Evolutionary conservation across 2,329 filamentous ascomycete genomes (phyloP).

Genomic region (Dendrostoma leiphaemia): DNA sequence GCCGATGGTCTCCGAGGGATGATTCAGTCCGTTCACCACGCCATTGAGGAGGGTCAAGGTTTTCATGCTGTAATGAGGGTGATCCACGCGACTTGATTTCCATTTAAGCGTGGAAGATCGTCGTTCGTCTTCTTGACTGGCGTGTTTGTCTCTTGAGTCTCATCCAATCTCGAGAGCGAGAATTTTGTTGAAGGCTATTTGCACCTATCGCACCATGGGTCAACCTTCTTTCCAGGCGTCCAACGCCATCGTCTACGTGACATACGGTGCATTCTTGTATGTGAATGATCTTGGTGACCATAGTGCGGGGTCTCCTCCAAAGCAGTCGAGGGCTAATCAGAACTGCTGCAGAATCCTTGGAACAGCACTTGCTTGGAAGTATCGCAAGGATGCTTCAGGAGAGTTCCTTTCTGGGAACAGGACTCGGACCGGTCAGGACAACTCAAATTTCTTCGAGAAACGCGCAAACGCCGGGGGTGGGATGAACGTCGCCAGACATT

Average conservation of each 20-base stretch:
- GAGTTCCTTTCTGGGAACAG: constrained; percentile 75
- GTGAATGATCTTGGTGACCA: no score
- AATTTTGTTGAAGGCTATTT: no score
- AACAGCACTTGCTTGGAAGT: constrained; percentile 54
- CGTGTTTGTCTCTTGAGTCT: neutral
- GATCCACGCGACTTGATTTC: neutral
- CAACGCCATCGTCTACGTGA: constrained; percentile 80
- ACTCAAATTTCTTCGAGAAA: neutral
- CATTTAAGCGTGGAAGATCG: neutral
- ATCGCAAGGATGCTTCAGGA: constrained; percentile 63
- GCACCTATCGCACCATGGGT: constrained; percentile 59
- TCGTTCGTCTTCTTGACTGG: neutral
- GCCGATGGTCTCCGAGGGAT: constrained; percentile 3
- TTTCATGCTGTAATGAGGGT: constrained; percentile 6
- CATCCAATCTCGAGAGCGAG: no score
- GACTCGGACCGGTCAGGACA: constrained; percentile 75
- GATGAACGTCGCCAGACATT: no score
- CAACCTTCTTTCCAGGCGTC: constrained; percentile 73
- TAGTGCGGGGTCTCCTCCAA: neutral
- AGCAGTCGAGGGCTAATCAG: neutral
- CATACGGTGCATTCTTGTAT: constrained; percentile 76
- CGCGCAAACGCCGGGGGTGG: no score
- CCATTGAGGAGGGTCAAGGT: constrained; percentile 7
- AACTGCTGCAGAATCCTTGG: constrained; percentile 56
- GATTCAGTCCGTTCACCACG: constrained; percentile 5